phyloP scores from a whole-genome alignment of 2,329 filamentous ascomycete species.

The Diaporthe sp. region DNA sequence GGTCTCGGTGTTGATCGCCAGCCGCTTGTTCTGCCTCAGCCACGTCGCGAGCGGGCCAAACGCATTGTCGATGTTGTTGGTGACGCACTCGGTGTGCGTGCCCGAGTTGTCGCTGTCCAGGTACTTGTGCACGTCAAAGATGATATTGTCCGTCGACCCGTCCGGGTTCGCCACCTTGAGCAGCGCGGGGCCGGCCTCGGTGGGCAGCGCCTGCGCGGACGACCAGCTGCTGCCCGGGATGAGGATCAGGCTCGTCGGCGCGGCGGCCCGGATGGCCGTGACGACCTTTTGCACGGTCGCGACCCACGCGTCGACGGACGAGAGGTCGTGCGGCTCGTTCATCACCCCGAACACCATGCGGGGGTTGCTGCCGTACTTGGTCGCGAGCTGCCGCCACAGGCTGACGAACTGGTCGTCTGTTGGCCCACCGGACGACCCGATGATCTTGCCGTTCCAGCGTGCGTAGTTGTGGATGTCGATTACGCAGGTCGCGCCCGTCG shows the following conservation, averaged over 20 bases:
- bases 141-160: slow-evolving; percentile 64
- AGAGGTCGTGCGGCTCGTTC: slow-evolving; percentile 75
- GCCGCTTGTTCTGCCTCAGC: slow-evolving; percentile 51
- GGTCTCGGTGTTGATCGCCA: slow-evolving; percentile 54
- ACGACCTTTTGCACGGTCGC: slow-evolving; percentile 73
- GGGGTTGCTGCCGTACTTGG: slow-evolving; percentile 65
- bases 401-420: slow-evolving; percentile 66
- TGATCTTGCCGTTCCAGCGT: slow-evolving; percentile 73
- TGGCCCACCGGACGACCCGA: slow-evolving; percentile 72
- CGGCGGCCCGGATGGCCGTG: slow-evolving; percentile 75
- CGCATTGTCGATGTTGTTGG: slow-evolving; percentile 56
- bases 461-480: slow-evolving; percentile 59
- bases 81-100: slow-evolving; percentile 65
- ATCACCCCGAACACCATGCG: slow-evolving; percentile 74
- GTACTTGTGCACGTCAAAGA: slow-evolving; percentile 74
- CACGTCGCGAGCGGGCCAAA: slow-evolving; percentile 53
- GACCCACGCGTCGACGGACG: slow-evolving; percentile 67
- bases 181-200: slow-evolving; percentile 65
- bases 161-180: slow-evolving; percentile 70
- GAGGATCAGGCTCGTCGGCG: slow-evolving; percentile 72
- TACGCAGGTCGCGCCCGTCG: slow-evolving; percentile 62
- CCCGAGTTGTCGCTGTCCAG: slow-evolving; percentile 68
- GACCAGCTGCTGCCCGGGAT: slow-evolving; percentile 74
- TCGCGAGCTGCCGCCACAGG: slow-evolving; percentile 70
- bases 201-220: slow-evolving; percentile 62